phyloP scores from a whole-genome alignment of 179 eudicot genomes.

The Amaranthus tricolor region DNA sequence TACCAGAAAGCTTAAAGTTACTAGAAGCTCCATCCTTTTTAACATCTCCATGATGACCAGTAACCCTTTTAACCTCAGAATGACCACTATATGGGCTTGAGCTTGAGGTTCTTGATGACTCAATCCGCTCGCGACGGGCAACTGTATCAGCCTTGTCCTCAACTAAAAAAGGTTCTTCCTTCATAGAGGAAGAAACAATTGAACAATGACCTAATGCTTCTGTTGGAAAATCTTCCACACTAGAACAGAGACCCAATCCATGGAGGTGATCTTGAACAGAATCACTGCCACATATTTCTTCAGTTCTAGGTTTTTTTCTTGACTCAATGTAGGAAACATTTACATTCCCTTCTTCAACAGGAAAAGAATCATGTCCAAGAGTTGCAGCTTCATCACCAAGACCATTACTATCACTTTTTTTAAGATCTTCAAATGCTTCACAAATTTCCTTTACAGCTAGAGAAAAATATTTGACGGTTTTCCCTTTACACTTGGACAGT shows the following conservation, averaged over 20 bases:
- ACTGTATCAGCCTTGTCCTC: conserved; percentile 21
- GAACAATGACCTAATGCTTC: conserved; percentile 5
- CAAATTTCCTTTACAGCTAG: conserved; percentile 87
- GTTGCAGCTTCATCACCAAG: conserved; percentile 30
- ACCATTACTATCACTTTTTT: conserved; percentile 34
- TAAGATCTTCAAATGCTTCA: conserved; percentile 63
- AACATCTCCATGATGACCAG: conserved; percentile 17
- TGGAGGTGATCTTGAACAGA: conserved; percentile 25
- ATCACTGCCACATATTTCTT: conserved; percentile 21
- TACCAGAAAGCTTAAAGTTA: conserved; percentile 29
- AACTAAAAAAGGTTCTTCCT: conserved; percentile 18
- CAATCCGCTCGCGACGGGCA: conserved; percentile 24
- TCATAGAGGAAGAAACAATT: conserved; percentile 12
- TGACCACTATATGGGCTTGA: conserved; percentile 31
- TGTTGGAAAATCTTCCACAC: conserved; percentile 13
- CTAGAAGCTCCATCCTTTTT: conserved; percentile 30
- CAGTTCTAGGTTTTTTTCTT: conserved; percentile 20
- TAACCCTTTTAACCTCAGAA: conserved; percentile 25
- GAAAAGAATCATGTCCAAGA: conserved; percentile 32
- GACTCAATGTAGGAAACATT: conserved; percentile 33
- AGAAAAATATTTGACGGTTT: conserved; percentile 68
- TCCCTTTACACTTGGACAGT: conserved; percentile 63
- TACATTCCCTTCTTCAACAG: conserved; percentile 34
- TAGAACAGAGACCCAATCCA: conserved; percentile 37
- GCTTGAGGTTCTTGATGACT: conserved; percentile 31